Base-by-base conservation (phyloP, 139 green algal genomes). In the Closterium sp. region DNA sequence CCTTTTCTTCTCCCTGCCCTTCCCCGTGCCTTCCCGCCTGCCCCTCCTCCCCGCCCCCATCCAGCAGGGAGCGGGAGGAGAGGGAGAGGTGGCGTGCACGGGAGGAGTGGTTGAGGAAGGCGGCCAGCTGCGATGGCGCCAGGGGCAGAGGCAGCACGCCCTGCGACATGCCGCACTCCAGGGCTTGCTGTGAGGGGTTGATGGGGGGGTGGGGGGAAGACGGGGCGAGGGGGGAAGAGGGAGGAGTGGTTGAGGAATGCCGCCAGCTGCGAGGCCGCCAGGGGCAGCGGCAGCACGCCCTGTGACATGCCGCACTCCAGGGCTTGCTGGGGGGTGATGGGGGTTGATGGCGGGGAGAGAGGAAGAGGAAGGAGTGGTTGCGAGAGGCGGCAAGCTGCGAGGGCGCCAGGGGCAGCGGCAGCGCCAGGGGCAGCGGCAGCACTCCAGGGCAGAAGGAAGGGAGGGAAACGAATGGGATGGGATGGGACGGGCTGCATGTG, bases 131-230 rank as follows among this genome's bases (percentile, higher is more conserved):
- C 11, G 21, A n/a, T 0, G 28, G 62, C 29, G 88, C 87, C n/a
- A 91, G 87, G 27, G 88, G 88, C n/a, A 34, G 30, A 6, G 88
- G 88, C n/a, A 91, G 28, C 88, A 91, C n/a, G 9, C 70, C 62
- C 0, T 85, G 30, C 11, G 21, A 19, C 50, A 42, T 91, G 28
- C 31, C 88, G 70, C 88, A 91, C 50, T 91, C 31, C 88, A 91
- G 27, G 10, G 31, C 42, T 32, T 31, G 29, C 87, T 90, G 87
- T 38, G 32, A 38, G 2, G 32, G 32, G 32, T 2, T 38, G 32
- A 38, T 38, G 73, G 73, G 73, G 24, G 2, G 73, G 4, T 86
- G 73, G 24, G 73, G 24, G 22, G 1, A 5, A n/a, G 4, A 5
- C n/a, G 79, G 3, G 7, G 7, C 0, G 24, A 7, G 3, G 24